These are phyloP conservation scores for Globisporangium echinulatum DNA, from an alignment of 352 stramenopile species.

Conservation along the genomic window DNA sequence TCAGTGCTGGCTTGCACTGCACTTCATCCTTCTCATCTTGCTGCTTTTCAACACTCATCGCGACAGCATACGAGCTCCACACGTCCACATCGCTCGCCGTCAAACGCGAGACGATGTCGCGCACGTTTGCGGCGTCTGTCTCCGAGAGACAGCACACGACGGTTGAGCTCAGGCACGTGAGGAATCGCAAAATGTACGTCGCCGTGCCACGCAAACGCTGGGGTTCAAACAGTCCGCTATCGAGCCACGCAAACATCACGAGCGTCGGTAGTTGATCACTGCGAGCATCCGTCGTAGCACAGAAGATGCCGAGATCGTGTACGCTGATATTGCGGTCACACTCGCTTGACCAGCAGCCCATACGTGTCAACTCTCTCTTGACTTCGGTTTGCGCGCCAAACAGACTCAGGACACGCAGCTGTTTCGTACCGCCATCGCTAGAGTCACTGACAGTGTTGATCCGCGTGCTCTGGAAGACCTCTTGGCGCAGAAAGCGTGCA, in stretches of 20 bases:
- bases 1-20: background rate
- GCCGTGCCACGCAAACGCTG: constrained; percentile 37
- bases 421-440: background rate
- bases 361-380: constrained; percentile 24
- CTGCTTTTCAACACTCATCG: constrained; percentile 5
- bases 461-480: constrained; percentile 26
- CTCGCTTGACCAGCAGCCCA: constrained; percentile 32
- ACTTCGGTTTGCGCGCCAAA: constrained; percentile 58
- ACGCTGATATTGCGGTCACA: constrained; percentile 25
- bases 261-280: background rate
- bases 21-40: constrained; percentile 9
- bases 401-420: constrained; percentile 32
- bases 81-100: background rate
- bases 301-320: constrained; percentile 54
- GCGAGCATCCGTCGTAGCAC: constrained; percentile 8
- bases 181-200: constrained; percentile 58
- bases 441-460: background rate
- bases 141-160: constrained; percentile 4
- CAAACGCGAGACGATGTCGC: background rate
- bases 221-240: constrained; percentile 33
- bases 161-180: constrained; percentile 2
- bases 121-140: constrained; percentile 1
- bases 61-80: constrained; percentile 9
- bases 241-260: constrained; percentile 48
- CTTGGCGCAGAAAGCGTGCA: constrained; percentile 39